phyloP scores from a whole-genome alignment of 2,329 filamentous ascomycete genomes.

The Aspergillus niger region DNA sequence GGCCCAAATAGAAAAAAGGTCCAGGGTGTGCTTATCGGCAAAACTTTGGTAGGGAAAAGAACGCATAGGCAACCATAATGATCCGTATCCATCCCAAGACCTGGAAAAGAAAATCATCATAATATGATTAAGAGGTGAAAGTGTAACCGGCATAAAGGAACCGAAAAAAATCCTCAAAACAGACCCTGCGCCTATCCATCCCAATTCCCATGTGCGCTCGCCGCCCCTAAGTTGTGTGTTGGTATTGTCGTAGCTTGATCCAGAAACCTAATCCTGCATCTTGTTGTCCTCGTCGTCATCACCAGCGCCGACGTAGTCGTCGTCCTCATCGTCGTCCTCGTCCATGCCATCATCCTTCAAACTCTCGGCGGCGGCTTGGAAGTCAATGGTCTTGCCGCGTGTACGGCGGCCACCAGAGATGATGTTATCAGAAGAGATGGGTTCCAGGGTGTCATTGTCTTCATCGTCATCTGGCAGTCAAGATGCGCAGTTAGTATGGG shows the following conservation, averaged over 20 bases:
- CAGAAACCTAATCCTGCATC: constrained; percentile 41
- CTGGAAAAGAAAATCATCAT: background rate
- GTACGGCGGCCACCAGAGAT: constrained; percentile 77
- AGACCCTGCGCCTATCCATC: constrained; percentile 23
- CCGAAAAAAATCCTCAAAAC: constrained; percentile 17
- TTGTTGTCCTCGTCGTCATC: constrained; percentile 41
- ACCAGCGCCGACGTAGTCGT: constrained; percentile 42
- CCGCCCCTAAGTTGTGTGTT: constrained; percentile 13
- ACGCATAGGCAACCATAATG: background rate
- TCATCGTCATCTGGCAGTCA: constrained; percentile 62
- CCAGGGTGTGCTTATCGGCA: background rate
- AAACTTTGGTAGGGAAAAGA: background rate
- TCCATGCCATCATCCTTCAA: constrained; percentile 68
- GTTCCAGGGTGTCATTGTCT: constrained; percentile 77
- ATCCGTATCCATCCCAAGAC: constrained; percentile 1
- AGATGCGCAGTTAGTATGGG: constrained; percentile 16
- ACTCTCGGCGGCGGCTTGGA: constrained; percentile 83
- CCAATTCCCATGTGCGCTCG: constrained; percentile 19
- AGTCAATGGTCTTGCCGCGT: constrained; percentile 90
- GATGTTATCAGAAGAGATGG: constrained; percentile 90
- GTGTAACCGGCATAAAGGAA: background rate
- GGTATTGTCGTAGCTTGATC: constrained; percentile 11
- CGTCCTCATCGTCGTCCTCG: constrained; percentile 59
- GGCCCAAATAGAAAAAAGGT: background rate
- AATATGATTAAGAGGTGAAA: constrained; percentile 2